Conservation (phyloP, 2,329 filamentous ascomycete genomes). For the Bipolaris victoriae region DNA sequence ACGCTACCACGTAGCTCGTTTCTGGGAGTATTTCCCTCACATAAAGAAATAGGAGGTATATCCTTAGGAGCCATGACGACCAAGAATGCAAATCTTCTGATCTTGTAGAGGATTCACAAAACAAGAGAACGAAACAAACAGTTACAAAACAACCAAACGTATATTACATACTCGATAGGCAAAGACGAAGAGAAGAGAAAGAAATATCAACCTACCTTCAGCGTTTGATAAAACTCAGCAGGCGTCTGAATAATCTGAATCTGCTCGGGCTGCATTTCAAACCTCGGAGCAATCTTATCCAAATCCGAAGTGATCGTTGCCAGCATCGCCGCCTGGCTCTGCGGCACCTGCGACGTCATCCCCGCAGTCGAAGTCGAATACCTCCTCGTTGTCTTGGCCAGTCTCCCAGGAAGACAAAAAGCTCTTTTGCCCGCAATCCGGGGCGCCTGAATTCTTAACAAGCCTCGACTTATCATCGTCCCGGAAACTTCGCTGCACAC, state of each 20-base stretch:
- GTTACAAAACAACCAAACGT: no score
- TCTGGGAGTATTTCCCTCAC: background rate
- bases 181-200: background rate
- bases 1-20: no score
- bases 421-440: slow-evolving; percentile 23
- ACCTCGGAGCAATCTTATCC: slow-evolving; percentile 87
- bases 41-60: background rate
- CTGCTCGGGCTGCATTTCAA: slow-evolving; percentile 81
- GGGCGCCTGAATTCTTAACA: slow-evolving; percentile 34
- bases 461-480: slow-evolving; percentile 46
- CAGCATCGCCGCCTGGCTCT: slow-evolving; percentile 61
- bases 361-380: slow-evolving; percentile 44
- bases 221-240: slow-evolving; percentile 84
- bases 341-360: slow-evolving; percentile 38
- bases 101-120: background rate
- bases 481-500: background rate
- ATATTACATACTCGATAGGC: background rate
- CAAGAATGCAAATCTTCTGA: background rate
- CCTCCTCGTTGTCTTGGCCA: slow-evolving; percentile 32
- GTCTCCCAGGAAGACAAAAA: slow-evolving; percentile 23
- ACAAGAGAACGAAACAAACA: background rate
- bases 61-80: background rate
- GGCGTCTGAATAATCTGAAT: slow-evolving; percentile 81
- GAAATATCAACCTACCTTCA: slow-evolving; percentile 69
- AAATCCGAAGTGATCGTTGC: slow-evolving; percentile 73